phyloP scores from a whole-genome alignment of 2,329 filamentous ascomycete genomes.

The Exophiala xenobiotica region DNA sequence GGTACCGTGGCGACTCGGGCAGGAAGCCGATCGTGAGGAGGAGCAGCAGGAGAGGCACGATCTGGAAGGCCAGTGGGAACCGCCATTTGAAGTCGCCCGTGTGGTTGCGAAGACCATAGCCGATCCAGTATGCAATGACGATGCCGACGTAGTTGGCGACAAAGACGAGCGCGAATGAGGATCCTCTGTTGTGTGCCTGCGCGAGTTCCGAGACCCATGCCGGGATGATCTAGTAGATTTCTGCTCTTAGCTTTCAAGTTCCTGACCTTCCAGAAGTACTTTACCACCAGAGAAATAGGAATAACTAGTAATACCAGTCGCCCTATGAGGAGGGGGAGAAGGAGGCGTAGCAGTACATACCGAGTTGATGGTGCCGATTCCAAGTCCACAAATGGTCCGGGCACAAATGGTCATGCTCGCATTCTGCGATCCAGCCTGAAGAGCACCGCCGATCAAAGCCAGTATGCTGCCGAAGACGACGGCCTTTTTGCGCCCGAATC shows the following conservation, averaged over 20 bases:
- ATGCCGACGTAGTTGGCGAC: conserved; percentile 56
- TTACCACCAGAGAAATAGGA: too few species aligned
- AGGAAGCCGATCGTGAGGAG: conserved; percentile 12
- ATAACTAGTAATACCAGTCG: too few species aligned
- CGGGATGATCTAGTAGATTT: conserved; percentile 47
- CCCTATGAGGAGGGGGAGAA: too few species aligned
- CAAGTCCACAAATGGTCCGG: conserved; percentile 53
- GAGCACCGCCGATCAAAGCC: conserved; percentile 50
- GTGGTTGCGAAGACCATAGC: conserved; percentile 38
- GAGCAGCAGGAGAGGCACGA: conserved; percentile 21
- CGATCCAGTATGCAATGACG: conserved; percentile 41
- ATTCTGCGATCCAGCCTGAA: conserved; percentile 48
- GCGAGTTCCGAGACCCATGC: conserved; percentile 52
- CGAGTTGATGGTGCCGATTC: conserved; percentile 46
- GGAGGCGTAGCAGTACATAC: conserved; percentile 23
- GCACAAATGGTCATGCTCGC: conserved; percentile 52
- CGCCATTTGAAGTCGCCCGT: conserved; percentile 39
- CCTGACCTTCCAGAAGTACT: too few species aligned
- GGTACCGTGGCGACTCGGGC: conserved; percentile 20
- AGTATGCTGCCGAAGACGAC: conserved; percentile 50
- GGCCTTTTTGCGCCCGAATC: conserved; percentile 54
- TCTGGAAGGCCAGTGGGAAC: conserved; percentile 38
- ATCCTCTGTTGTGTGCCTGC: conserved; percentile 48
- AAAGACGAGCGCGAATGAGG: conserved; percentile 51
- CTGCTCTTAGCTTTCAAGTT: conserved; percentile 40